A percentile compares a stretch with the other conserved stretches of the same genome.
Conservation (phyloP, 192 early-diverging fungal species). For the Podila minutissima region DNA sequence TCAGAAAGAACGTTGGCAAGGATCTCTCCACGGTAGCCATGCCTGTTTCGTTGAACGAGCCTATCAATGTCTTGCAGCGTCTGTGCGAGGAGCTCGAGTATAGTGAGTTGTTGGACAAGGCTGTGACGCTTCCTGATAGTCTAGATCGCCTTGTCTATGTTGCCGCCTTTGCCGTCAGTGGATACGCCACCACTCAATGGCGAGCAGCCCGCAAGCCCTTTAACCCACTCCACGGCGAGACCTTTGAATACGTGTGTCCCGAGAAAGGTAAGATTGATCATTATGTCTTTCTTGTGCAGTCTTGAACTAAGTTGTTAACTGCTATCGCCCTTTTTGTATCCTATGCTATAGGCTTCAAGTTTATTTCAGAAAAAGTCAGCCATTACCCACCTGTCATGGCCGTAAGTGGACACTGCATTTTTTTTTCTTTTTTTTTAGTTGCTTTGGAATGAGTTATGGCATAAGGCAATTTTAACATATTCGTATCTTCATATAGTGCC, state of each 20-base stretch:
- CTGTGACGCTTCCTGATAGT: constrained; percentile 69
- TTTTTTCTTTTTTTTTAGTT: too few relatives aligned
- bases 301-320: background rate
- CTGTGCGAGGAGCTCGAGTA: constrained; percentile 97
- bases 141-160: constrained; percentile 86
- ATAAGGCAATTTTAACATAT: background rate
- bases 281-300: background rate
- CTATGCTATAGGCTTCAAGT: constrained; percentile 72
- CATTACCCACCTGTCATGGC: constrained; percentile 96
- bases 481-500: constrained; percentile 56
- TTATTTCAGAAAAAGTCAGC: constrained; percentile 95
- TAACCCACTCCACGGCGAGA: constrained; percentile 98
- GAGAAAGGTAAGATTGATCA: constrained; percentile 61
- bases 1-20: constrained; percentile 96
- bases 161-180: constrained; percentile 86
- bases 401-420: constrained; percentile 32
- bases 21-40: constrained; percentile 96
- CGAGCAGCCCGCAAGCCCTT: constrained; percentile 95
- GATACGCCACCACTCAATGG: constrained; percentile 85
- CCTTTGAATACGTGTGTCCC: constrained; percentile 90
- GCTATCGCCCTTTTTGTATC: background rate
- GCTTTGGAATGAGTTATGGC: background rate
- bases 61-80: constrained; percentile 91
- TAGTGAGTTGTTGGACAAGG: constrained; percentile 80
- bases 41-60: constrained; percentile 97